Evolutionary conservation across 768 basidiomycete species (phyloP).

Genomic region (Panaeolus cyanescens): DNA sequence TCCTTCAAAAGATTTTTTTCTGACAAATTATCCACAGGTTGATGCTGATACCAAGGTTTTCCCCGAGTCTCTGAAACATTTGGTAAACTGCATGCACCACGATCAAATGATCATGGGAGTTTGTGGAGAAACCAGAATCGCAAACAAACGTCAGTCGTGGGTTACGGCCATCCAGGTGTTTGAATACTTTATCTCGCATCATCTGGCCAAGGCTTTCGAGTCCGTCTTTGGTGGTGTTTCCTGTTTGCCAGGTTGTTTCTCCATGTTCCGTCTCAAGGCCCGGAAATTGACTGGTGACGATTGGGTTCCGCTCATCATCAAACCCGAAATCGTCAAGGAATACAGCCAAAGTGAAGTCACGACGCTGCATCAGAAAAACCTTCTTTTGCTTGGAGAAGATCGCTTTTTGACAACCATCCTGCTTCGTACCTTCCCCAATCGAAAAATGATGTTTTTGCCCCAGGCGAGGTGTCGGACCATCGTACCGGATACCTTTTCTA

Average conservation of each 20-base stretch:
- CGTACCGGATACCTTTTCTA: slow-evolving; percentile 92
- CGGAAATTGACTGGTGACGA: slow-evolving; percentile 87
- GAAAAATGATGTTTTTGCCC: slow-evolving; percentile 99
- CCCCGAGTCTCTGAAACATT: slow-evolving; percentile 83
- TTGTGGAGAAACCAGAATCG: slow-evolving; percentile 98
- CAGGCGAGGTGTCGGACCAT: slow-evolving; percentile 95
- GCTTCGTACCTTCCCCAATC: slow-evolving; percentile 93
- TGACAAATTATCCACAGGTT: slow-evolving; percentile 58
- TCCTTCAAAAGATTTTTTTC: not conserved
- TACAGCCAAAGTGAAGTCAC: slow-evolving; percentile 94
- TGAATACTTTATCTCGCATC: slow-evolving; percentile 99
- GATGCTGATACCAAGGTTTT: slow-evolving; percentile 98
- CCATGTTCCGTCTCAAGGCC: slow-evolving; percentile 98
- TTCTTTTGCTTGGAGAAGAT: slow-evolving; percentile 95
- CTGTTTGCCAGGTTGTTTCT: slow-evolving; percentile 99
- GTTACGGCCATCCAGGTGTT: slow-evolving; percentile 98
- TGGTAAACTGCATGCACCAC: slow-evolving; percentile 99
- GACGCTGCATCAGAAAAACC: slow-evolving; percentile 97
- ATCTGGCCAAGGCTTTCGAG: slow-evolving; percentile 97
- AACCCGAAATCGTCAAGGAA: slow-evolving; percentile 96
- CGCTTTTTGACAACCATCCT: slow-evolving; percentile 97
- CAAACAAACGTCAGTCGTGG: slow-evolving; percentile 98
- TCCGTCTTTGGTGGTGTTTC: slow-evolving; percentile 99
- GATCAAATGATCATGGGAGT: slow-evolving; percentile 99
- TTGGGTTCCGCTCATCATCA: slow-evolving; percentile 96